Conservation (phyloP, 768 basidiomycete genomes). For the Xerocomellus intermedius region DNA sequence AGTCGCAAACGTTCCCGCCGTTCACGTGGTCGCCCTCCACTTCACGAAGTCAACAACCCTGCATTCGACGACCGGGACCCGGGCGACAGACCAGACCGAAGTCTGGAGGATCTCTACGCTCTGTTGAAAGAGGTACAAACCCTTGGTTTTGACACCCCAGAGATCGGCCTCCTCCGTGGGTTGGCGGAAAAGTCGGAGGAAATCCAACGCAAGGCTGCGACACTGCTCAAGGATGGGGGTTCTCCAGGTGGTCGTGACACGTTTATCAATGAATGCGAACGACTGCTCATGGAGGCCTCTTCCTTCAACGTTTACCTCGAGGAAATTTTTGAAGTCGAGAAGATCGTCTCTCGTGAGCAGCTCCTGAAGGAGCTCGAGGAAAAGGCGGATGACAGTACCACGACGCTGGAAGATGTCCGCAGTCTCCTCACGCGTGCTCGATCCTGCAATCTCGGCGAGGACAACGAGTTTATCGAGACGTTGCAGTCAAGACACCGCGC, state of each 20-base stretch:
- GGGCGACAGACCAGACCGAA: constrained; percentile 67
- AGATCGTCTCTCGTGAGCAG: constrained; percentile 76
- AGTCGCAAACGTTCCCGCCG: constrained; percentile 73
- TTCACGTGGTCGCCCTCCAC: constrained; percentile 53
- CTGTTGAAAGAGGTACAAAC: constrained; percentile 70
- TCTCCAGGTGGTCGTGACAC: constrained; percentile 48
- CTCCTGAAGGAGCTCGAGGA: constrained; percentile 75
- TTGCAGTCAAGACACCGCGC: constrained; percentile 62
- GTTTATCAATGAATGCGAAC: constrained; percentile 69
- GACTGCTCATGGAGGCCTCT: constrained; percentile 63
- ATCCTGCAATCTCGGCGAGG: constrained; percentile 59
- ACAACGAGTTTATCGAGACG: constrained; percentile 63
- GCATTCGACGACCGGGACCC: constrained; percentile 45
- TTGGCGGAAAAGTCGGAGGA: constrained; percentile 66
- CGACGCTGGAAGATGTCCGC: constrained; percentile 78
- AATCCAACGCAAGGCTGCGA: constrained; percentile 52
- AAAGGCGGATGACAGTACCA: constrained; percentile 60
- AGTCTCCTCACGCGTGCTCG: constrained; percentile 68
- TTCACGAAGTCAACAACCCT: constrained; percentile 40
- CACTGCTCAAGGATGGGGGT: constrained; percentile 46
- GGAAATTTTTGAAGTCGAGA: constrained; percentile 74
- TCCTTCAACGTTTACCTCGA: constrained; percentile 83
- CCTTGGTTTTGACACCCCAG: constrained; percentile 82
- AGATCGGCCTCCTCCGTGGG: constrained; percentile 56
- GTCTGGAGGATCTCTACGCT: constrained; percentile 65